Percentiles rank a stretch among this genome's conserved stretches.
These are phyloP conservation scores for Eimeria zaria DNA, from an alignment of 169 alveolate genomes.

Conservation along the genomic window DNA sequence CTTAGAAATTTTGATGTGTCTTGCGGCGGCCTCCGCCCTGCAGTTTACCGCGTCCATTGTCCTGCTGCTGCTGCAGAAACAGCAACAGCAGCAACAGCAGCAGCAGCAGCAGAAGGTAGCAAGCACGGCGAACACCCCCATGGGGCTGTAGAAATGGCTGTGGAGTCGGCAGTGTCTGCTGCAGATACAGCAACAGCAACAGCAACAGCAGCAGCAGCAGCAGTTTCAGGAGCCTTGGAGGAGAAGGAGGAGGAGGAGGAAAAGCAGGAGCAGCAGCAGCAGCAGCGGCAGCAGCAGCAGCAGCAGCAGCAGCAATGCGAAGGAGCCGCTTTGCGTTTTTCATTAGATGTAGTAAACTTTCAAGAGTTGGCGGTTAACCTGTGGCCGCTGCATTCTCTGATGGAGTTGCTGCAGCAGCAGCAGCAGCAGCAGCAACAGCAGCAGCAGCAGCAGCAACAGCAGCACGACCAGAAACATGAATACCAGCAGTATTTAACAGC, in stretches of 20 bases:
- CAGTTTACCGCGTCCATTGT: background rate
- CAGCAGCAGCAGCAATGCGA: slow-evolving; percentile 13
- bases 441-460: slow-evolving; percentile 67
- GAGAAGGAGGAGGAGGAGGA: slow-evolving; percentile 5
- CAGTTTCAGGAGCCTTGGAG: background rate
- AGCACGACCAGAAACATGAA: slow-evolving; percentile 50
- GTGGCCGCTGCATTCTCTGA: slow-evolving; percentile 81
- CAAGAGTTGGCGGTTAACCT: slow-evolving; percentile 31
- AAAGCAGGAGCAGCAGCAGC: slow-evolving; percentile 29
- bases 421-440: slow-evolving; percentile 64
- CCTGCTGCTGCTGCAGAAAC: slow-evolving; percentile 54
- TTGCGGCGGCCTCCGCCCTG: slow-evolving; percentile 70
- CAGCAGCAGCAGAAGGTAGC: slow-evolving; percentile 36
- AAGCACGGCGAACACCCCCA: background rate
- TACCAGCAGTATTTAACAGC: slow-evolving; percentile 26
- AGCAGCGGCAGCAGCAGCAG: slow-evolving; percentile 56
- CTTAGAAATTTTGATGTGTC: slow-evolving; percentile 14
- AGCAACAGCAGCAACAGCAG: background rate
- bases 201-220: slow-evolving; percentile 4
- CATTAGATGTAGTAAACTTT: background rate
- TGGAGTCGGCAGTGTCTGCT: slow-evolving; percentile 18
- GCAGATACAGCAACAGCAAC: slow-evolving; percentile 53
- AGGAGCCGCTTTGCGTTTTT: slow-evolving; percentile 36
- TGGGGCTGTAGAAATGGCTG: background rate
- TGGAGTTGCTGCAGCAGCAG: slow-evolving; percentile 35